phyloP scores from a whole-genome alignment of 2,329 filamentous ascomycete species.

The Penicillium sp. region DNA sequence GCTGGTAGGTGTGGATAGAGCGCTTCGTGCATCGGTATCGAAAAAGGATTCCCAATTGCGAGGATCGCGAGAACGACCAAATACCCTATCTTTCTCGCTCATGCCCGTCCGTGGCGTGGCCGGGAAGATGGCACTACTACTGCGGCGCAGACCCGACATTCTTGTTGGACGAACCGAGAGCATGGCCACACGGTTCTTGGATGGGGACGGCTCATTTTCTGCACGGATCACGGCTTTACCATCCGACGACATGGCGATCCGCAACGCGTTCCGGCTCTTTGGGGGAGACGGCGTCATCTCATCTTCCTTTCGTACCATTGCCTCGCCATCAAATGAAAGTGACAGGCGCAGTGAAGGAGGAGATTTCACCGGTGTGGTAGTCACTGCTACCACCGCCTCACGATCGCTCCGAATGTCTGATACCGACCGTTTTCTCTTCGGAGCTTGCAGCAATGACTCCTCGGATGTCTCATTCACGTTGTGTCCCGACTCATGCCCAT shows the following conservation, averaged over 20 bases:
- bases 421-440: constrained; percentile 34
- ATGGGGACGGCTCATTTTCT: constrained; percentile 64
- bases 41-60: constrained; percentile 89
- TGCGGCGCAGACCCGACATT: constrained; percentile 58
- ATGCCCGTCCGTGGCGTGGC: constrained; percentile 56
- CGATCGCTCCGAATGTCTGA: constrained; percentile 25
- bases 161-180: constrained; percentile 47
- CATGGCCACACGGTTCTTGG: constrained; percentile 49
- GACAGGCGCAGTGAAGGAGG: constrained; percentile 40
- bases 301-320: constrained; percentile 35
- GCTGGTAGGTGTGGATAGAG: constrained; percentile 73
- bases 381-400: constrained; percentile 13
- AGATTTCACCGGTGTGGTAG: constrained; percentile 25
- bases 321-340: constrained; percentile 40
- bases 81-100: constrained; percentile 45
- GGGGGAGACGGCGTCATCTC: constrained; percentile 40
- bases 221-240: constrained; percentile 83
- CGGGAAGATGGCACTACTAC: constrained; percentile 61
- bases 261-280: constrained; percentile 51
- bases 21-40: constrained; percentile 71
- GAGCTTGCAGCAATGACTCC: constrained; percentile 18
- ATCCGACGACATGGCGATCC: constrained; percentile 77
- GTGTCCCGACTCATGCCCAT: constrained; percentile 12
- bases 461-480: constrained; percentile 14
- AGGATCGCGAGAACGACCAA: constrained; percentile 77